Conservation (phyloP, 208 protist species). For the Trypanosoma scelopori region DNA sequence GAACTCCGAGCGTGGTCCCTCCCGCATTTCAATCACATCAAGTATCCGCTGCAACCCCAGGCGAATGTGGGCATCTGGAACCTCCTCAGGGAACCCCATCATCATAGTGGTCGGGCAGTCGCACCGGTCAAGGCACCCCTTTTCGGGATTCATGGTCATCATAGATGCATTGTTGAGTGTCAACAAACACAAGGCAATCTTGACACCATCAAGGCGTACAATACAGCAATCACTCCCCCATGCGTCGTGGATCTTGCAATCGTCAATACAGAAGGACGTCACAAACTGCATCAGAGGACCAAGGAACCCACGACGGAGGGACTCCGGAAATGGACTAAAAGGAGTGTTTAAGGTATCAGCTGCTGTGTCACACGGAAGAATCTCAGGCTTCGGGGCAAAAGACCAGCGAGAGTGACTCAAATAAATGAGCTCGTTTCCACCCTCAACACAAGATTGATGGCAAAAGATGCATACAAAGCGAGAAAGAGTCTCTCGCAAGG, state of each 20-base stretch:
- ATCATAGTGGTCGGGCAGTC: conserved; percentile 24
- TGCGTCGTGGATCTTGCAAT: conserved; percentile 21
- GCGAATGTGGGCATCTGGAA: conserved; percentile 22
- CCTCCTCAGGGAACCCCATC: conserved; percentile 25
- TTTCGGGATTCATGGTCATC: conserved; percentile 18
- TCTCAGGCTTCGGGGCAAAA: conserved; percentile 15
- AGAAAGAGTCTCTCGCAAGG: conserved; percentile 22
- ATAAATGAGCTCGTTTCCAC: conserved; percentile 34
- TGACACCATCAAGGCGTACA: conserved; percentile 29
- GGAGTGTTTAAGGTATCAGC: conserved; percentile 15
- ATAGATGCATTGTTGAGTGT: conserved; percentile 22
- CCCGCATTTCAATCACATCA: conserved; percentile 26
- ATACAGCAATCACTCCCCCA: conserved; percentile 24
- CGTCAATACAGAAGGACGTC: conserved; percentile 29
- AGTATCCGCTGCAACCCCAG: conserved; percentile 23
- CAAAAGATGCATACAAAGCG: conserved; percentile 32
- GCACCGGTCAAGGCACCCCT: conserved; percentile 13
- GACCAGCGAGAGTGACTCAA: conserved; percentile 30
- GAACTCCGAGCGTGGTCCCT: conserved; percentile 17
- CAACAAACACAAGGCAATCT: conserved; percentile 22
- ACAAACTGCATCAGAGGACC: conserved; percentile 33
- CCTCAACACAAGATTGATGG: conserved; percentile 25
- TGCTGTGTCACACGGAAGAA: background rate
- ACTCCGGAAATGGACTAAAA: conserved; percentile 32
- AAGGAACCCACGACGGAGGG: conserved; percentile 26